These are phyloP conservation scores for Exophiala spinifera DNA, from an alignment of 2,329 filamentous ascomycete genomes.

Conservation along the genomic window DNA sequence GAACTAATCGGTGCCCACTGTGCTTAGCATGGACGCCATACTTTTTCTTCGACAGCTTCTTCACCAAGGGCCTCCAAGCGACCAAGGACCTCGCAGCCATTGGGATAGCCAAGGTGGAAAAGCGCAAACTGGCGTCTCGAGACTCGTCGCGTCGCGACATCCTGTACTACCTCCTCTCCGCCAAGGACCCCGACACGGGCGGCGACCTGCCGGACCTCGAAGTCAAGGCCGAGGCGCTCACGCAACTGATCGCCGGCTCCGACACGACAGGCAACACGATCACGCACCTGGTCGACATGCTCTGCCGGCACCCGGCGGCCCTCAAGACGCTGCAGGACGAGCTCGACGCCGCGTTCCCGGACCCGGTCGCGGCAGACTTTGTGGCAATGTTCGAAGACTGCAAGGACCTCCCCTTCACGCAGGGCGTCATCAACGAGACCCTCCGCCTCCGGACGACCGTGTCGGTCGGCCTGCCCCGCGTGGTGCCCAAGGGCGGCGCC, in stretches of 20 bases:
- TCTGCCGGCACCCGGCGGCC: slow-evolving; percentile 29
- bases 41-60: slow-evolving; percentile 30
- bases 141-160: slow-evolving; percentile 38
- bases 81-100: slow-evolving; percentile 25
- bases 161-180: slow-evolving; percentile 39
- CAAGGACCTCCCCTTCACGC: slow-evolving; percentile 17
- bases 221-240: slow-evolving; percentile 32
- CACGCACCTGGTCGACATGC: slow-evolving; percentile 18
- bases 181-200: slow-evolving; percentile 30
- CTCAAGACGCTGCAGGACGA: slow-evolving; percentile 23
- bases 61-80: slow-evolving; percentile 5
- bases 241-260: slow-evolving; percentile 44
- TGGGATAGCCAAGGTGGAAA: slow-evolving; percentile 32
- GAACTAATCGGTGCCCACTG: background rate
- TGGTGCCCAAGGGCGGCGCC: slow-evolving; percentile 7
- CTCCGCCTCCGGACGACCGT: slow-evolving; percentile 27
- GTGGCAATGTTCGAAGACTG: slow-evolving; percentile 32
- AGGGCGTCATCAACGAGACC: slow-evolving; percentile 22
- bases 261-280: slow-evolving; percentile 36
- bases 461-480: slow-evolving; percentile 18
- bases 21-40: slow-evolving; percentile 21
- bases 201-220: slow-evolving; percentile 33
- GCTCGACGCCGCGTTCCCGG: slow-evolving; percentile 29
- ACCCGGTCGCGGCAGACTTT: slow-evolving; percentile 25
- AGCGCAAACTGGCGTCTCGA: slow-evolving; percentile 25